Base-by-base conservation (phyloP, 2,329 filamentous ascomycete species). In the Pseudogymnoascus sp. region DNA sequence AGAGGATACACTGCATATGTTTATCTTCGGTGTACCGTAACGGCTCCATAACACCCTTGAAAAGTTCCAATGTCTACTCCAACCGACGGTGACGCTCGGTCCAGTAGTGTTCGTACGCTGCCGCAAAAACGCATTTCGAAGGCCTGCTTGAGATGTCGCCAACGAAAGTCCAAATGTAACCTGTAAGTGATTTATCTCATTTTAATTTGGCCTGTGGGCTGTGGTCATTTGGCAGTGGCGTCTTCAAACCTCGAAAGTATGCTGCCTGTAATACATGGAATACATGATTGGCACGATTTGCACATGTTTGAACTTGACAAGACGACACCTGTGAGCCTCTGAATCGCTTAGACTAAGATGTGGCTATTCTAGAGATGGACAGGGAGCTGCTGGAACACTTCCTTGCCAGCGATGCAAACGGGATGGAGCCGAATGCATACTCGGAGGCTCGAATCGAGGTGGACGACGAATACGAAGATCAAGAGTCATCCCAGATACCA, bases 381-480 rank as follows among this genome's bases (percentile, higher is more conserved):
- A 62, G 38, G 66, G 65, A 8, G 61, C 65, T 35, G 63, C 66
- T 1, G 63, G 67, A 31, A 52, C 69, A n/a, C 72, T 75, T 16
- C 76, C 75, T 2, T 78, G 76, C 63, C 71, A 74, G 16, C 69
- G 74, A 60, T 78, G 76, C 61, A 67, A 73, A 49, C 72, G 76
- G 52, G 72, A 76, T 55, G 65, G 72, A 59, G 71, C 73, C 39
- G 72, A 77, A 63, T 78, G 76, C 60, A 69, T 77, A 12, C 69
- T 78, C 31, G 75, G 74, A n/a, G 76, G 74, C 4, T 78, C 75
- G 10, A 70, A 71, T 31, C 71, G 76, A 14, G 75, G 76, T 11
- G 75, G 75, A 12, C 71, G 74, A 35, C 72, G 75, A 33, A 69
- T 75, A 37, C 67, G n/a, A 62, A 66, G 35, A 49, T 26, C 41